Base-by-base conservation (phyloP, 805 yeast species). In the Myxozyma geophila region DNA sequence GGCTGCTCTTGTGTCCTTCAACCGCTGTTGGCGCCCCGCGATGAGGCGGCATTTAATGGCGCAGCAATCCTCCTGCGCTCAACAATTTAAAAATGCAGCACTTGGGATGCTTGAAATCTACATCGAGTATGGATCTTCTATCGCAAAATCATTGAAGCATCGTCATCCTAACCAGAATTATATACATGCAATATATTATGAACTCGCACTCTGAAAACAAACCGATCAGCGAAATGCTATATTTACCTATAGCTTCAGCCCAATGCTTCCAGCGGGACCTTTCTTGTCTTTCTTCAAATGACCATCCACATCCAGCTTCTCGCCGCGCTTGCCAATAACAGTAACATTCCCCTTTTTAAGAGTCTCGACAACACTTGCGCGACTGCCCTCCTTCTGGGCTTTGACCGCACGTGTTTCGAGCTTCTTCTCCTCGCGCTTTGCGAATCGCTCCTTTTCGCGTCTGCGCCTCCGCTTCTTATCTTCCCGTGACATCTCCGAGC, bases 381-480 rank as follows among this genome's bases (percentile, higher is more conserved):
- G 83, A 77, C 84, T 85, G 61, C 82, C 84, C 70, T 83, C 83
- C 73, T 81, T 80, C 68, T 78, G 80, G 5, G 76, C 75, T 63
- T 75, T 67, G 33, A 75, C 73, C 49, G 72, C 72, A 17, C 67
- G 75, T 69, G 60, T 74, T 74, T 71, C 78, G 66, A 73, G 71
- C 58, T 73, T 65, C 54, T 78, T 77, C 15, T 65, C 67, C 63
- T 79, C 76, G 70, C 77, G 81, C 74, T 85, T 86, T 21, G 90
- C 80, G 76, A 85, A 86, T 81, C 86, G 88, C 76, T 96, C 85
- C 84, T 93, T 92, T 72, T 84, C 85, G 33, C 96, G 88, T 74
- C 97, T 82, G 80, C 97, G 86, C 72, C 91, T 79, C 74, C 96
- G 85, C 73, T 89, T 92, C 73, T 89, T 89, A 66, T 92, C 97